Conservation (phyloP, 805 yeast species). For the Saturnispora saitoi region DNA sequence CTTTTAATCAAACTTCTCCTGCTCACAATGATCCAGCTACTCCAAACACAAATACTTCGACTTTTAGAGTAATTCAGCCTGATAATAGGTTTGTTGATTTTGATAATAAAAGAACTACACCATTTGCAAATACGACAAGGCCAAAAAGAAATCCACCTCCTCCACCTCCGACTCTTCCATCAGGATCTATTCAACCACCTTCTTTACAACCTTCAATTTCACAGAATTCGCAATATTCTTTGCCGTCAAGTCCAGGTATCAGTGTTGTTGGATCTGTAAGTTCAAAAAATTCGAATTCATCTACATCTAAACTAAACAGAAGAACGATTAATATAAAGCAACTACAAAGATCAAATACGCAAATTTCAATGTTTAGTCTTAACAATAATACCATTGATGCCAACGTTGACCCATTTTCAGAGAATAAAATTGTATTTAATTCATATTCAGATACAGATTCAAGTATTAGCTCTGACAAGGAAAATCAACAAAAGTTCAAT, state of each 20-base stretch:
- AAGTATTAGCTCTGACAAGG: neutral
- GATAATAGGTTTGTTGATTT: constrained; percentile 72
- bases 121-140: constrained; percentile 36
- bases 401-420: constrained; percentile 50
- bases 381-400: constrained; percentile 8
- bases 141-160: constrained; percentile 24
- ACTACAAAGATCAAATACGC: constrained; percentile 12
- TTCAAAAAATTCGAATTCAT: constrained; percentile 2
- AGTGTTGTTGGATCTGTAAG: neutral
- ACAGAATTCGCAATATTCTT: neutral
- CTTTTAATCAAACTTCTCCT: neutral
- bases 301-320: neutral
- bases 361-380: constrained; percentile 9
- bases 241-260: neutral
- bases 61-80: constrained; percentile 61
- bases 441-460: constrained; percentile 3
- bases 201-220: constrained; percentile 5
- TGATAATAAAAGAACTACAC: constrained; percentile 69
- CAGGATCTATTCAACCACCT: constrained; percentile 2
- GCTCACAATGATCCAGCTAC: neutral
- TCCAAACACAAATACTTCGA: neutral
- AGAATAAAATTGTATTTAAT: constrained; percentile 65
- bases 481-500: neutral
- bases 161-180: constrained; percentile 28
- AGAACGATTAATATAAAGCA: constrained; percentile 5